phyloP scores from a whole-genome alignment of 164 flowering plant genomes.

The Berberis vulgaris region DNA sequence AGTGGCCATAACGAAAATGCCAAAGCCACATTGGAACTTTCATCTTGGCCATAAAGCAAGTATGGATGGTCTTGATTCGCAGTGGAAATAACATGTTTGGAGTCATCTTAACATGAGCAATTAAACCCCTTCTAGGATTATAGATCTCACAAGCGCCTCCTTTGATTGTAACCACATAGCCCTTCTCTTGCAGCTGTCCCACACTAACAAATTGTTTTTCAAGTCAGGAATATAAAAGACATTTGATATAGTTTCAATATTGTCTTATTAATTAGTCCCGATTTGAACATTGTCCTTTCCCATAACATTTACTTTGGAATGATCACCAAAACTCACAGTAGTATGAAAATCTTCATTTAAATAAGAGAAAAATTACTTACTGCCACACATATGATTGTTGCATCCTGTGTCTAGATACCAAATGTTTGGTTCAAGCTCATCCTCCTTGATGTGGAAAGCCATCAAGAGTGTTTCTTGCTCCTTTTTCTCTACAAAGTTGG shows the following conservation, averaged over 20 bases:
- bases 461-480: not conserved
- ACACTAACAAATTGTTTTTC: constrained; percentile 1
- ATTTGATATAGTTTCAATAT: not conserved
- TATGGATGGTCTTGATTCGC: not conserved
- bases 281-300: constrained; percentile 11
- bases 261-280: not conserved
- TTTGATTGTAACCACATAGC: not conserved
- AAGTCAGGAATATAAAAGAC: too few relatives aligned
- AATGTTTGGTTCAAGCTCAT: not conserved
- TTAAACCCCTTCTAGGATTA: constrained; percentile 2
- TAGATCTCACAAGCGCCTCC: not conserved
- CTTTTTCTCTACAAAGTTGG: not conserved
- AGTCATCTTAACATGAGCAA: constrained; percentile 1
- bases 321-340: constrained; percentile 5
- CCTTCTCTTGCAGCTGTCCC: not conserved
- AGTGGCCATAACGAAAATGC: not conserved
- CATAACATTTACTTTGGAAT: not conserved
- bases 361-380: not conserved
- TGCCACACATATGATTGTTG: not conserved
- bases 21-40: not conserved
- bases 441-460: too few relatives aligned
- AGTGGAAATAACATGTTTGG: constrained; percentile 6
- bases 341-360: constrained; percentile 6
- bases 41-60: not conserved
- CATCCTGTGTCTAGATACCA: constrained; percentile 8